A percentile compares a stretch with the other conserved stretches of the same genome.
phyloP scores from a whole-genome alignment of 495 filamentous ascomycete species.

The Xylaria acuta region DNA sequence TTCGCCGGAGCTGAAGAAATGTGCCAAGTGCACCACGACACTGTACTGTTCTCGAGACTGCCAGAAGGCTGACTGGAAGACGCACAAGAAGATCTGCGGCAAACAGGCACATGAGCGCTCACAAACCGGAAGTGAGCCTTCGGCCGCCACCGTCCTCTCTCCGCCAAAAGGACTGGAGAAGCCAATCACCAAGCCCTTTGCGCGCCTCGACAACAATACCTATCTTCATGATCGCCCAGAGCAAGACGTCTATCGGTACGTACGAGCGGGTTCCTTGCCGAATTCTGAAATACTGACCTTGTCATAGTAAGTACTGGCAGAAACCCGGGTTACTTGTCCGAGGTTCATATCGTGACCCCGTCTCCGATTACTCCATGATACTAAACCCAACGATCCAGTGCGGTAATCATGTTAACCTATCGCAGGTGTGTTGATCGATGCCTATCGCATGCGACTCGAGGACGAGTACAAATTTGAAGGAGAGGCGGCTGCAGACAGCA shows the following conservation, averaged over 20 bases:
- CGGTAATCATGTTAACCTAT: not conserved
- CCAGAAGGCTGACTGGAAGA: conserved; percentile 22
- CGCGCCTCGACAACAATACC: conserved; percentile 37
- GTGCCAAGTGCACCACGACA: conserved; percentile 21
- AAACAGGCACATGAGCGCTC: not conserved
- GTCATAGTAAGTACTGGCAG: conserved; percentile 12
- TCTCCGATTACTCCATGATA: not conserved
- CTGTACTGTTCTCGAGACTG: conserved; percentile 23
- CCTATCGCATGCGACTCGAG: conserved; percentile 53
- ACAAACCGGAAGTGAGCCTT: not conserved
- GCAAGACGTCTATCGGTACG: conserved; percentile 47
- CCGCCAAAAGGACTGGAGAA: conserved; percentile 25
- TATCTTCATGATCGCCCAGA: conserved; percentile 50
- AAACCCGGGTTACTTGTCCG: not conserved
- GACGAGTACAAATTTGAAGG: conserved; percentile 44
- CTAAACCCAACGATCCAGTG: not conserved
- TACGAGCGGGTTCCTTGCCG: not conserved
- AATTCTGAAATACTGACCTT: not conserved
- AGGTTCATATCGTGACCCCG: not conserved
- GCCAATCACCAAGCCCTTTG: conserved; percentile 36
- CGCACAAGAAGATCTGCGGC: conserved; percentile 22
- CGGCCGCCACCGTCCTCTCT: conserved; percentile 1
- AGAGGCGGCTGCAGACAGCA: conserved; percentile 25
- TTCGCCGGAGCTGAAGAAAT: conserved; percentile 18
- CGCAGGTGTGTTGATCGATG: conserved; percentile 50